phyloP scores from a whole-genome alignment of 1,284 basidiomycete genomes.

The Ceratobasidium sp. region DNA sequence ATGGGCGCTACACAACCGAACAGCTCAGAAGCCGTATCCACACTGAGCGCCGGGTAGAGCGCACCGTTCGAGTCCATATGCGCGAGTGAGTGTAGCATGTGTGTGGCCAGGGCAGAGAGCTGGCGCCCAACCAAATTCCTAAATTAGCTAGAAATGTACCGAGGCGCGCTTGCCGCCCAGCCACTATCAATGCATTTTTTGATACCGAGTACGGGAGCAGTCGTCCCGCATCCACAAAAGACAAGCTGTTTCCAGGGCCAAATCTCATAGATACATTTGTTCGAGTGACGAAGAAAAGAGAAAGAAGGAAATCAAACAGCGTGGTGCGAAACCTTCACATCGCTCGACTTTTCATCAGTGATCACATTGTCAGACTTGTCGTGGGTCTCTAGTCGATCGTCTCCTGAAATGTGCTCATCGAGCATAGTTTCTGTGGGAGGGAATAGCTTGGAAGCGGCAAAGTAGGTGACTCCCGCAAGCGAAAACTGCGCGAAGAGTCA shows the following conservation, averaged over 20 bases:
- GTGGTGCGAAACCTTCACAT: conserved; percentile 22
- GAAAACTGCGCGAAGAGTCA: conserved; percentile 36
- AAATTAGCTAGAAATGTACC: neutral
- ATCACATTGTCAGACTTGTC: neutral
- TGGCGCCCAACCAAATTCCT: neutral
- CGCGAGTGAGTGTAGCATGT: too few species aligned
- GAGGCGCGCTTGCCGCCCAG: neutral
- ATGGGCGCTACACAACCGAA: neutral
- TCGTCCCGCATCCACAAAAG: neutral
- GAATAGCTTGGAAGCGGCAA: conserved; percentile 40
- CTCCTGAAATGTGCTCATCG: conserved; percentile 32
- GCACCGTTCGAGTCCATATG: neutral
- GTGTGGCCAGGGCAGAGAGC: too few species aligned
- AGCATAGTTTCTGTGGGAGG: conserved; percentile 42
- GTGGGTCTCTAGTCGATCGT: neutral
- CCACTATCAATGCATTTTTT: neutral
- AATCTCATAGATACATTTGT: neutral
- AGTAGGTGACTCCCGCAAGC: conserved; percentile 42
- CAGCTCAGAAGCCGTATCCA: neutral
- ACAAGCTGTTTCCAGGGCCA: neutral
- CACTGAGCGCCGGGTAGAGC: neutral
- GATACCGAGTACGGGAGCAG: neutral
- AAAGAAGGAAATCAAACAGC: neutral
- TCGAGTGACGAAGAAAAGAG: neutral
- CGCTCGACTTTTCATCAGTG: conserved; percentile 26